A percentile compares a stretch with the other conserved stretches of the same genome.
These are phyloP conservation scores for Lablab purpureus DNA, from an alignment of 306 rosid species.

Conservation along the genomic window DNA sequence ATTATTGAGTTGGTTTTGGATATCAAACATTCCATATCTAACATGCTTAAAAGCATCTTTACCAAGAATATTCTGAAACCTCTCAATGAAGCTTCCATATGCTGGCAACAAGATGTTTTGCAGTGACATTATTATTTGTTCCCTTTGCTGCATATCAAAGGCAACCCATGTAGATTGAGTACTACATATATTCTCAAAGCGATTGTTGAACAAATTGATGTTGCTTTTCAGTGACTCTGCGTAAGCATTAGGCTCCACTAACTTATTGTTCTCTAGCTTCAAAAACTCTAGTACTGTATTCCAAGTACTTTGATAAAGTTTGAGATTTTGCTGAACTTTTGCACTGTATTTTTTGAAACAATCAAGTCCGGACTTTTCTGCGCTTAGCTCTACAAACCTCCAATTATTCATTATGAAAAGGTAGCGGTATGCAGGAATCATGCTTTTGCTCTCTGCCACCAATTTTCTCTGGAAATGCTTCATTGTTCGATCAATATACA, in stretches of 20 bases:
- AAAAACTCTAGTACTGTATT: slow-evolving; percentile 58
- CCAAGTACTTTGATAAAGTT: slow-evolving; percentile 71
- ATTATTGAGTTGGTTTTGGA: slow-evolving; percentile 57
- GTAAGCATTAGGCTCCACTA: slow-evolving; percentile 48
- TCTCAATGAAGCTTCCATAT: slow-evolving; percentile 64
- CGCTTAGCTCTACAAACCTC: slow-evolving; percentile 51
- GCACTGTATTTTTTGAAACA: slow-evolving; percentile 68
- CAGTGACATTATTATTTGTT: slow-evolving; percentile 60
- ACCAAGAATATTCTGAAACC: slow-evolving; percentile 55
- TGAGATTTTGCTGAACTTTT: slow-evolving; percentile 50
- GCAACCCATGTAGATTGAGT: slow-evolving; percentile 65
- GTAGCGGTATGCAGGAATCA: slow-evolving; percentile 56
- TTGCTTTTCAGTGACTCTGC: slow-evolving; percentile 70
- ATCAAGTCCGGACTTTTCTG: slow-evolving; percentile 46
- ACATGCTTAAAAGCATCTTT: slow-evolving; percentile 54
- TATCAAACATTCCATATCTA: slow-evolving; percentile 50
- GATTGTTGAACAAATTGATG: slow-evolving; percentile 59
- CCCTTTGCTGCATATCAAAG: slow-evolving; percentile 62
- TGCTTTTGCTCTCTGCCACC: slow-evolving; percentile 44
- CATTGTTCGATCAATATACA: slow-evolving; percentile 63
- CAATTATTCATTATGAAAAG: slow-evolving; percentile 78
- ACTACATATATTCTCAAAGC: slow-evolving; percentile 62
- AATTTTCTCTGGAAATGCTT: slow-evolving; percentile 64
- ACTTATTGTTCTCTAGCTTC: slow-evolving; percentile 55
- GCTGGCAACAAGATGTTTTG: slow-evolving; percentile 60